A percentile compares a stretch with the other conserved stretches of the same genome.
phyloP scores from a whole-genome alignment of 169 alveolate species.

The Babesia bovis region DNA sequence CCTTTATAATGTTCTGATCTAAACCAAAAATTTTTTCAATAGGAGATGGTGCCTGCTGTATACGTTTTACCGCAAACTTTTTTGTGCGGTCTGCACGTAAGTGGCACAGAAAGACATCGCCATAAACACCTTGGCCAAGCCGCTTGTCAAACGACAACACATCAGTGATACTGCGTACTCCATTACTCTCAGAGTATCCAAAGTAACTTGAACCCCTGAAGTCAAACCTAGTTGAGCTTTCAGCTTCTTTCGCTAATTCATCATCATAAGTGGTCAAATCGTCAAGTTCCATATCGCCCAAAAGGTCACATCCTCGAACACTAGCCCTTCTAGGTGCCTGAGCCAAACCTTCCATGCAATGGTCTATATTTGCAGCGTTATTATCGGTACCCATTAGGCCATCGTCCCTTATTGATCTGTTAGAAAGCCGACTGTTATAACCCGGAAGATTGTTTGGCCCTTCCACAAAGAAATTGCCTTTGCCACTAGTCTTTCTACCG shows the following conservation, averaged over 20 bases:
- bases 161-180: constrained; percentile 49
- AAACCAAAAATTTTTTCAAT: constrained; percentile 64
- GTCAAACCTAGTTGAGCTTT: constrained; percentile 29
- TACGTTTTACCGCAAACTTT: constrained; percentile 60
- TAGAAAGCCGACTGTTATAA: no score
- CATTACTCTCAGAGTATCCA: constrained; percentile 25
- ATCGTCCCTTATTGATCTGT: no score
- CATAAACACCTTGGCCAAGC: constrained; percentile 79
- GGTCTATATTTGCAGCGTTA: no score
- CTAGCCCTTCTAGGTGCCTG: not conserved
- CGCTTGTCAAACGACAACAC: constrained; percentile 63
- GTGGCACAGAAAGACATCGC: constrained; percentile 70
- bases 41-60: constrained; percentile 66
- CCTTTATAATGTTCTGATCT: constrained; percentile 69
- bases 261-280: constrained; percentile 8
- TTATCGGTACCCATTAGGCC: no score
- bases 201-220: constrained; percentile 27
- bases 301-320: constrained; percentile 2
- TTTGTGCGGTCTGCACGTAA: constrained; percentile 58
- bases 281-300: constrained; percentile 21
- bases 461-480: no score
- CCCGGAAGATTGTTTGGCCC: no score
- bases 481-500: no score
- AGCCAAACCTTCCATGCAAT: no score
- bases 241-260: not conserved